Percentiles rank a stretch among this genome's conserved stretches.
Conservation (phyloP, 1,139 yeast genomes). For the Pichia sp. region DNA sequence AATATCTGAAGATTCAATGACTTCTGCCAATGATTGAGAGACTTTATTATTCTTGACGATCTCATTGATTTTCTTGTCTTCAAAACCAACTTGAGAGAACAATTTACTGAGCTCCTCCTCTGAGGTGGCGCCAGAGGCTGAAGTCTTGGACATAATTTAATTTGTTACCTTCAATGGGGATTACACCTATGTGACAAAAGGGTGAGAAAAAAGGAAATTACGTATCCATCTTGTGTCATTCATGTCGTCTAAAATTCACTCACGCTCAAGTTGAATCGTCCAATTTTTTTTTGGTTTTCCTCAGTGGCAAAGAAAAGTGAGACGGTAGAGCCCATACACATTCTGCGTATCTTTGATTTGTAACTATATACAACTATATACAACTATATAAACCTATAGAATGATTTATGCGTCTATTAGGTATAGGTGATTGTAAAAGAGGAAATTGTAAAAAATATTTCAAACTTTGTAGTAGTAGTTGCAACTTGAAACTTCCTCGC, state of each 20-base stretch:
- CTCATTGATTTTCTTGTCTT: conserved; percentile 67
- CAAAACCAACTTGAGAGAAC: conserved; percentile 63
- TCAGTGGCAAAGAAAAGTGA: not conserved
- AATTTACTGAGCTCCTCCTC: conserved; percentile 41
- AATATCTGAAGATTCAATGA: conserved; percentile 44
- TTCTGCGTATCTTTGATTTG: not conserved
- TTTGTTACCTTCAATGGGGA: not conserved
- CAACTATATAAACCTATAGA: not conserved
- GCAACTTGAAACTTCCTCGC: no score
- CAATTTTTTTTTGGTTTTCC: not conserved
- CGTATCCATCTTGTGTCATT: not conserved
- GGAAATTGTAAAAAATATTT: not conserved
- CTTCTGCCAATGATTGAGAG: conserved; percentile 57
- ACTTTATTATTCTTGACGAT: conserved; percentile 82
- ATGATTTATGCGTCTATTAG: not conserved
- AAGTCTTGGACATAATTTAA: not conserved
- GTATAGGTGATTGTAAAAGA: conserved; percentile 1
- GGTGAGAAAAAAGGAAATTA: not conserved
- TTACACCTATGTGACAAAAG: not conserved
- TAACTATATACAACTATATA: not conserved
- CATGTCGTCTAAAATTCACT: not conserved
- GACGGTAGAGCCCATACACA: not conserved
- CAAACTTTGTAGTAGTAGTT: not conserved
- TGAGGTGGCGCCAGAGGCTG: conserved; percentile 6
- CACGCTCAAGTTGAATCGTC: not conserved